Conservation (phyloP, 129 eudicot species). For the Pseudognaphalium luteoalbum region DNA sequence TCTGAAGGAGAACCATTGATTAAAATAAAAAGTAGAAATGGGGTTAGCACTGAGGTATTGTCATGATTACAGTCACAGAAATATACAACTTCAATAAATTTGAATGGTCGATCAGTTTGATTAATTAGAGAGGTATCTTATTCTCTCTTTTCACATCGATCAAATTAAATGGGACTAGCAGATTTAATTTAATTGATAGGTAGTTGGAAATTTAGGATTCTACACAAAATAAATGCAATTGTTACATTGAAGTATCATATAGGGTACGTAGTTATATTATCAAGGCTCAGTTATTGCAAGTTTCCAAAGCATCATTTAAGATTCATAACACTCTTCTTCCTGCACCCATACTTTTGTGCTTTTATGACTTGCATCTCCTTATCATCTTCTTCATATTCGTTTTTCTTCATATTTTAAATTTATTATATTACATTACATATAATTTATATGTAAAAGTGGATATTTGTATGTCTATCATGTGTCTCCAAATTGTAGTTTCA, state of each 20-base stretch:
- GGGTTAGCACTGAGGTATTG: not conserved
- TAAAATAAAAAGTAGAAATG: not conserved
- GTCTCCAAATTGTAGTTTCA: too few species aligned
- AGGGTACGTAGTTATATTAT: constrained; percentile 4
- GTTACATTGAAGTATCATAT: not conserved
- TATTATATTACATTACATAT: too few species aligned
- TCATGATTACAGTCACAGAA: constrained; percentile 1
- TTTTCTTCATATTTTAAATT: too few species aligned
- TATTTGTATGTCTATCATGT: too few species aligned
- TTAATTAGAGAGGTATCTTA: not conserved
- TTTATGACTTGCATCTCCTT: too few species aligned
- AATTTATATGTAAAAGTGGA: too few species aligned
- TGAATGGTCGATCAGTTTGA: not conserved
- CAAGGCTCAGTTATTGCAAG: not conserved
- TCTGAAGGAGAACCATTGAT: not conserved
- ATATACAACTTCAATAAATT: not conserved
- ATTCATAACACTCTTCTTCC: constrained; percentile 13
- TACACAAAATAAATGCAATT: not conserved
- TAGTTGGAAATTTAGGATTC: not conserved
- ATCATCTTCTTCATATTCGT: too few species aligned
- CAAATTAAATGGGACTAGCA: not conserved
- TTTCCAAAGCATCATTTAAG: not conserved
- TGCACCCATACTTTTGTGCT: not conserved
- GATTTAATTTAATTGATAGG: not conserved
- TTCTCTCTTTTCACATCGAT: not conserved